Conservation (phyloP, 352 stramenopile species). For the Phytophthora fragariae region DNA sequence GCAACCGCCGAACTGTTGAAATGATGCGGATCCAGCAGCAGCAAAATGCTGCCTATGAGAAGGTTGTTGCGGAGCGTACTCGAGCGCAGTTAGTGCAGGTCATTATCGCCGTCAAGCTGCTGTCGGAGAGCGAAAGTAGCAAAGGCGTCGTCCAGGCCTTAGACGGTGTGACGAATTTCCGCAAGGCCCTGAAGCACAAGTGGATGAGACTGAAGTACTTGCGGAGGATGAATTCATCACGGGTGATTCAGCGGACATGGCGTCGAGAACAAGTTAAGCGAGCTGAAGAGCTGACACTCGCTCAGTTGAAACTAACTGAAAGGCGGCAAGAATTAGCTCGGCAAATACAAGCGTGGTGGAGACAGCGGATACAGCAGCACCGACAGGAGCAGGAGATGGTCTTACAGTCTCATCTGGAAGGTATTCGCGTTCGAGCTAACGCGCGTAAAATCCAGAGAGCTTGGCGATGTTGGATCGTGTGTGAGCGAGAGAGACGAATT, state of each 20-base stretch:
- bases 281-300: slow-evolving; percentile 17
- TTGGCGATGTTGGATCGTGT: slow-evolving; percentile 6
- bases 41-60: slow-evolving; percentile 27
- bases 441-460: slow-evolving; percentile 17
- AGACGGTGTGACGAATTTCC: slow-evolving; percentile 19
- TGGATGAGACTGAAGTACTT: slow-evolving; percentile 32
- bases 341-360: slow-evolving; percentile 34
- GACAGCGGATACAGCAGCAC: slow-evolving; percentile 10
- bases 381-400: slow-evolving; percentile 21
- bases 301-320: slow-evolving; percentile 16
- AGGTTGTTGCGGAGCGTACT: slow-evolving; percentile 32
- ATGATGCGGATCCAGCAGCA: slow-evolving; percentile 24
- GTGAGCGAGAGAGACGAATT: background rate
- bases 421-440: slow-evolving; percentile 2
- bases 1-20: slow-evolving; percentile 25
- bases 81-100: slow-evolving; percentile 42
- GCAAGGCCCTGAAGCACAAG: slow-evolving; percentile 6
- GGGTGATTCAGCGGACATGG: slow-evolving; percentile 39
- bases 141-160: slow-evolving; percentile 18
- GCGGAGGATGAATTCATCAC: slow-evolving; percentile 6
- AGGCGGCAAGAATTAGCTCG: slow-evolving; percentile 20
- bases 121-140: slow-evolving; percentile 31
- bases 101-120: slow-evolving; percentile 46
- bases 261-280: slow-evolving; percentile 22
- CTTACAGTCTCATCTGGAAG: slow-evolving; percentile 13